Conservation (phyloP, 2,329 filamentous ascomycete genomes). For the Pseudocercospora cruenta region DNA sequence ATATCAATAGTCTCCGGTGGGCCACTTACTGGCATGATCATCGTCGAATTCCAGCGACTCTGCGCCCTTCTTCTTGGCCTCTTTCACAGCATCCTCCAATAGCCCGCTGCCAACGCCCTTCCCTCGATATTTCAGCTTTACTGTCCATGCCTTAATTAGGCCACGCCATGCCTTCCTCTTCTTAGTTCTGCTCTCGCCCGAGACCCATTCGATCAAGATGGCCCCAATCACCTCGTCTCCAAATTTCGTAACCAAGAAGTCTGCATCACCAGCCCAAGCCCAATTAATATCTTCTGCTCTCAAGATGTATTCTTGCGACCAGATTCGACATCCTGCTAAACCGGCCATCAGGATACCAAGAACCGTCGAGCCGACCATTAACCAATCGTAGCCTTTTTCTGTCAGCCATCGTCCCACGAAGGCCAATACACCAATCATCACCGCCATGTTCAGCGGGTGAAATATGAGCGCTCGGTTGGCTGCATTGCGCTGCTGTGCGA, state of each 20-base stretch:
- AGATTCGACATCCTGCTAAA: conserved; percentile 63
- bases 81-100: conserved; percentile 70
- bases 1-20: background rate
- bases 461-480: conserved; percentile 66
- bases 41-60: conserved; percentile 72
- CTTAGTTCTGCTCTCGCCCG: conserved; percentile 45
- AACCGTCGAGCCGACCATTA: conserved; percentile 60
- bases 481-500: conserved; percentile 77
- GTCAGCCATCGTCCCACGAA: conserved; percentile 47
- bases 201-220: conserved; percentile 68
- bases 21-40: conserved; percentile 72
- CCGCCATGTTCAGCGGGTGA: conserved; percentile 56
- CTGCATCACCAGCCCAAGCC: conserved; percentile 61
- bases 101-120: conserved; percentile 74
- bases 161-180: conserved; percentile 64
- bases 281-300: conserved; percentile 64
- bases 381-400: conserved; percentile 52
- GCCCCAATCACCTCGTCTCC: conserved; percentile 72
- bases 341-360: conserved; percentile 66
- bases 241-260: conserved; percentile 65
- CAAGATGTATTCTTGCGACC: conserved; percentile 64
- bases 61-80: conserved; percentile 70
- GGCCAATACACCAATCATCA: conserved; percentile 44
- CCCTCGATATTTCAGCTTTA: conserved; percentile 67
- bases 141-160: conserved; percentile 82